Conservation (phyloP, 805 yeast genomes). For the Candida morakotiae region DNA sequence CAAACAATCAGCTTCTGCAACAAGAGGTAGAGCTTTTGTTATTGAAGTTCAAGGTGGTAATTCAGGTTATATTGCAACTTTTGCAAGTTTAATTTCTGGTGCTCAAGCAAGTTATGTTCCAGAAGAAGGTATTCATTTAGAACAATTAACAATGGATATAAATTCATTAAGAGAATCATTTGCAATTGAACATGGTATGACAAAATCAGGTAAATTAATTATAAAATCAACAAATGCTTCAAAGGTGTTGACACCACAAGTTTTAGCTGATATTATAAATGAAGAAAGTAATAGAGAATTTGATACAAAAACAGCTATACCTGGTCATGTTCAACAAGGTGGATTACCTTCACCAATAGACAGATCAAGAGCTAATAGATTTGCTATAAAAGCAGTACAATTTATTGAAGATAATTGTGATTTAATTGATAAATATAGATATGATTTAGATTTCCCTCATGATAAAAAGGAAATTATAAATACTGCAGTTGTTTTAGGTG, state of each 20-base stretch:
- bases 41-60: conserved; percentile 98
- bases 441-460: conserved; percentile 26
- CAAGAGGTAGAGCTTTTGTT: conserved; percentile 90
- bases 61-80: conserved; percentile 89
- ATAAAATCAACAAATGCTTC: conserved; percentile 84
- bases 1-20: conserved; percentile 91
- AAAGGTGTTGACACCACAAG: conserved; percentile 72
- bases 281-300: conserved; percentile 73
- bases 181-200: conserved; percentile 69
- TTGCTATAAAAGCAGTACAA: conserved; percentile 84
- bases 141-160: conserved; percentile 73
- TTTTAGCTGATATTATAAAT: conserved; percentile 78
- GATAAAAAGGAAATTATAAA: conserved; percentile 29
- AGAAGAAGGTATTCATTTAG: conserved; percentile 69
- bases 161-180: conserved; percentile 64
- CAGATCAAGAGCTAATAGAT: conserved; percentile 82
- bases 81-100: conserved; percentile 80
- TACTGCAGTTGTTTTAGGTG: conserved; percentile 82
- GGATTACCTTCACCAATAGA: conserved; percentile 93
- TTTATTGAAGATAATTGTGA: conserved; percentile 62
- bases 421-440: conserved; percentile 17
- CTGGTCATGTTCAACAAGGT: conserved; percentile 99
- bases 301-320: conserved; percentile 92
- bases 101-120: conserved; percentile 91
- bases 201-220: conserved; percentile 79